Base-by-base conservation (phyloP, 1,284 basidiomycete species). In the Malassezia restricta region DNA sequence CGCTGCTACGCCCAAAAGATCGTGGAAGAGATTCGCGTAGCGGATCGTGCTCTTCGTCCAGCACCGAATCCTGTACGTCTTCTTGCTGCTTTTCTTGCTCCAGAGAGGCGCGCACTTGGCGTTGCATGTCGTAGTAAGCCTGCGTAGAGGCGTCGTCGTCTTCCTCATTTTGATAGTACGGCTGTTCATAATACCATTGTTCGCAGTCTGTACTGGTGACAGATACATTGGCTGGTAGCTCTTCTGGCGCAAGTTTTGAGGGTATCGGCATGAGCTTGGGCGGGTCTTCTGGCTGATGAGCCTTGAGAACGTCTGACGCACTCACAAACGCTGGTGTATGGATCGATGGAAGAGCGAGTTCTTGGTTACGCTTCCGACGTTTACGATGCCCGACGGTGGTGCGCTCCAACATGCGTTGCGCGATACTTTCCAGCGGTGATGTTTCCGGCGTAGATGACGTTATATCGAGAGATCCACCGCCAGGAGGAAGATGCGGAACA, bases 191-290 rank as follows among this genome's bases (percentile, higher is more conserved):
- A 39, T 56, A 56, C 49, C 49, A 56, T 9, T 32, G 41, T 11
- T 41, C 33, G 28, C 54, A 56, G 46, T 56, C 54, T 1, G 42
- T 51, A 33, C 54, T 51, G 37, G 32, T 51, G 6, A 56, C 24
- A 3, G 45, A 48, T 12, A 56, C 15, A 11, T 40, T 40, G 1
- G n/a, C 5, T 6, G 54, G 54, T 6, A 56, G 38, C 17, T 56
- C 49, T 11, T 42, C 30, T 5, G 40, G 15, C 1, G 49, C 40
- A 4, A 50, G 33, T 37, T 40, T 30, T 3, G 54, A 56, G 8
- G 54, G 54, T 1, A 45, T 40, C 12, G 54, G 54, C 3, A 51
- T 44, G 5, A 40, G 45, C 8, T 15, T 24, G 14, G 29, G 17
- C 8, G 37, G 6, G 6, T 8, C 6, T 15, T 37, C 29, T 28